phyloP scores from a whole-genome alignment of 1,139 yeast genomes.

The Taiozyma sp. region DNA sequence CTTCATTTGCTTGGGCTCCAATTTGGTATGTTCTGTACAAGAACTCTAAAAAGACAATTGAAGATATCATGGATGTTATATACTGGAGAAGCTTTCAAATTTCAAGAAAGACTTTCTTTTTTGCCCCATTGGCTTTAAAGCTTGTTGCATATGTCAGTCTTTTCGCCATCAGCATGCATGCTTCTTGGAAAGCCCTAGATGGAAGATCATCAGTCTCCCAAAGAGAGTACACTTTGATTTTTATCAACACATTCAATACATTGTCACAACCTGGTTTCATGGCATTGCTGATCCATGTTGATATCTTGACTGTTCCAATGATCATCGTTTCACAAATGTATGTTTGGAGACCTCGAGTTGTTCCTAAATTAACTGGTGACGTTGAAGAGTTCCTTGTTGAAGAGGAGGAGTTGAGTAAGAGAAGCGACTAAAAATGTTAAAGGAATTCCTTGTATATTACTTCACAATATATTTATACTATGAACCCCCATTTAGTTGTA shows the following conservation, averaged over 20 bases:
- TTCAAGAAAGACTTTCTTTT: neutral
- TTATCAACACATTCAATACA: neutral
- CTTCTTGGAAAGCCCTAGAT: neutral
- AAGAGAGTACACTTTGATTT: neutral
- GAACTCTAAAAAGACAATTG: neutral
- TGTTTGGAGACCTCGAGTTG: neutral
- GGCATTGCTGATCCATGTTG: neutral
- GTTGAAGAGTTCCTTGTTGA: neutral
- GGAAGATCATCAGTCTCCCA: neutral
- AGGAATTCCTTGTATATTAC: no score
- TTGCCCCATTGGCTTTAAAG: neutral
- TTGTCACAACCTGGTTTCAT: neutral
- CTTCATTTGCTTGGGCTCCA: conserved; percentile 1
- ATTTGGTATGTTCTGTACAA: neutral
- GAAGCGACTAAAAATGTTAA: neutral
- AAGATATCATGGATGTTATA: neutral
- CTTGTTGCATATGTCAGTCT: neutral
- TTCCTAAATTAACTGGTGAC: neutral
- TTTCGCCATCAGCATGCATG: neutral
- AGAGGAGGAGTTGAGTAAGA: neutral
- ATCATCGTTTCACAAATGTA: neutral
- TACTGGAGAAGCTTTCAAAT: neutral
- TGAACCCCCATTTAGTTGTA: neutral
- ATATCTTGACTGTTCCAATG: neutral
- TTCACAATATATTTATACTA: neutral